Conservation (phyloP, 192 early-diverging fungal species). For the Podila epigama region DNA sequence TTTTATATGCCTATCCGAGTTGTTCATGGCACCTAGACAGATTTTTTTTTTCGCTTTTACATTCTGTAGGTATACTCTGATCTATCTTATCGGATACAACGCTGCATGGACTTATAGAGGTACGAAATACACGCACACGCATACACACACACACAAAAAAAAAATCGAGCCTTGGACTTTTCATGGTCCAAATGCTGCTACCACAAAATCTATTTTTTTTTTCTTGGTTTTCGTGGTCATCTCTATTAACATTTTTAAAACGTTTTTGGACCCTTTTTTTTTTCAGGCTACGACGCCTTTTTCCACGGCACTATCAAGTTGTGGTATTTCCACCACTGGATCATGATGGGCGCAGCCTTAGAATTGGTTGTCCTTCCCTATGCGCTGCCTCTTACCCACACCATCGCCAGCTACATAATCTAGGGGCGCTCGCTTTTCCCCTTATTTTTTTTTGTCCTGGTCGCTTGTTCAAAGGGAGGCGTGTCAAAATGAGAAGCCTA, state of each 20-base stretch:
- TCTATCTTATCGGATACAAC: constrained; percentile 45
- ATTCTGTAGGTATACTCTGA: constrained; percentile 23
- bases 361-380: constrained; percentile 32
- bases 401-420: constrained; percentile 7
- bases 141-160: neutral
- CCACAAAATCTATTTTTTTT: neutral
- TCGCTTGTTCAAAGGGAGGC: no score
- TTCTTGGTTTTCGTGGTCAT: neutral
- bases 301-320: constrained; percentile 48
- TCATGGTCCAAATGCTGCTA: neutral
- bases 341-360: constrained; percentile 36
- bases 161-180: neutral
- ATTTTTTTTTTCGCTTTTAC: neutral
- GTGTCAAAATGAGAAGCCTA: no score
- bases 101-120: constrained; percentile 46
- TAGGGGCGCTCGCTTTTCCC: no score
- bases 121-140: neutral
- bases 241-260: no score
- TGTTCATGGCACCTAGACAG: no score
- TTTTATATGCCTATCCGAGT: no score
- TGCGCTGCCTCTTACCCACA: constrained; percentile 20
- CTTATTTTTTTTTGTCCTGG: no score
- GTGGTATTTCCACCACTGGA: constrained; percentile 40
- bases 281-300: constrained; percentile 41
- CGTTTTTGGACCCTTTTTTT: neutral